A percentile compares a stretch with the other conserved stretches of the same genome.
phyloP scores from a whole-genome alignment of 441 rosid genomes.

The Jatropha podagrica region DNA sequence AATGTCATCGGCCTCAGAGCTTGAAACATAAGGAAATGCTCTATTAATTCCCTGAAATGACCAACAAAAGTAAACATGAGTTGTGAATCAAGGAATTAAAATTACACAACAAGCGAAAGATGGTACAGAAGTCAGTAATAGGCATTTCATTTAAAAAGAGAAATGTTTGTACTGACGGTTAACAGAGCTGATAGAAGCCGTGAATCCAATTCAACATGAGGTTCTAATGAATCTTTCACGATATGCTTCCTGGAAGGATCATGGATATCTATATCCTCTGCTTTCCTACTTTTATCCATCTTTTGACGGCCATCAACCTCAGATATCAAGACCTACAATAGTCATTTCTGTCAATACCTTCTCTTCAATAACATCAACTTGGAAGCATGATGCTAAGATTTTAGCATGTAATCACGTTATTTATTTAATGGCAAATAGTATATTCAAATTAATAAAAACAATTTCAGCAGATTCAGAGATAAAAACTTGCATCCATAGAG shows the following conservation, averaged over 20 bases:
- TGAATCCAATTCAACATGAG: constrained; percentile 91
- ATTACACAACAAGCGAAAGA: constrained; percentile 7
- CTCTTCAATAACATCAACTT: constrained; percentile 1
- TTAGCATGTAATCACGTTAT: background rate
- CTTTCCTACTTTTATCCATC: constrained; percentile 35
- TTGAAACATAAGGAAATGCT: constrained; percentile 96
- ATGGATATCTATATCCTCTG: constrained; percentile 27
- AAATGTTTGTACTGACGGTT: constrained; percentile 50
- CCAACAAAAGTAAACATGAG: constrained; percentile 14
- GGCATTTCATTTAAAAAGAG: background rate
- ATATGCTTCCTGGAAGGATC: constrained; percentile 39
- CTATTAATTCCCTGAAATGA: constrained; percentile 86
- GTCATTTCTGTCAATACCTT: constrained; percentile 14
- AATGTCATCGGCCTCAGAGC: constrained; percentile 80
- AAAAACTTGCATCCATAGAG: background rate
- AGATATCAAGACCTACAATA: constrained; percentile 63
- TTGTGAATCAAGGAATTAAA: constrained; percentile 4
- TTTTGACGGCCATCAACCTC: constrained; percentile 52
- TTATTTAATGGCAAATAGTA: background rate
- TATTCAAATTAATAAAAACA: background rate
- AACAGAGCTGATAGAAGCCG: constrained; percentile 87
- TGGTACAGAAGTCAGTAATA: background rate
- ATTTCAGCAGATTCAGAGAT: background rate
- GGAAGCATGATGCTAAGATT: background rate
- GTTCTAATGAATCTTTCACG: constrained; percentile 40